Base-by-base conservation (phyloP, 2,329 filamentous ascomycete genomes). In the Aspergillus costaricaensis region DNA sequence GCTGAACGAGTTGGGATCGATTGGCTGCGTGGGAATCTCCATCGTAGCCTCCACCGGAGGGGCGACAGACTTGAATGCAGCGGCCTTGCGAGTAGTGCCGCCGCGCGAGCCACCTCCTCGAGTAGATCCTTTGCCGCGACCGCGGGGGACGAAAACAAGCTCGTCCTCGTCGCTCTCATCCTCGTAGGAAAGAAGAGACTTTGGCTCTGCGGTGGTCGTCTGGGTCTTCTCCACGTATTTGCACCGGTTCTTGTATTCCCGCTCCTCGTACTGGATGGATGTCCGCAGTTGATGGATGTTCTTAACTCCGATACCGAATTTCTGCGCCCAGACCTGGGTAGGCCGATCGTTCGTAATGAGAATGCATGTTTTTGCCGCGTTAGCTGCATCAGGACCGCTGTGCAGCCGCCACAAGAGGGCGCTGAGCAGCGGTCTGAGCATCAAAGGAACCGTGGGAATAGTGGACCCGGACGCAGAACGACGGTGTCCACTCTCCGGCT, bases 111-210 rank as follows among this genome's bases (percentile, higher is more conserved):
- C 64, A 25, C 69, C 70, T 23, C 66, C 63, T 59, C 70, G 68
- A 15, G 70, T 61, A 4, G 67, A 51, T 12, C 74, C 68, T 63
- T 77, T 78, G 41, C 73, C 76, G 58, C 74, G 75, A 38, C 76
- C 75, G 23, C 77, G 76, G 25, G 77, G 77, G 27, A 79, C 75
- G 59, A 81, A 81, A 2, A 81, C 79, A 27, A 81, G 70, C 60
- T 80, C 79, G 63, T 81, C 79, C 59, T 81, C 79, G 21, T 81
- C 79, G 39, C 77, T 81, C 14, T 81, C 79, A n/a, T 77, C 78
- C 38, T 81, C 79, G 61, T 81, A 81, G 7, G 78, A 77, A 50
- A 81, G 74, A 5, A 81, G 67, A 4, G 78, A 74, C 65, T 80
- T 80, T 8, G 77, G 76, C 53, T 80, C 76, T 4, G 70, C 48